Conservation (phyloP, 2,329 filamentous ascomycete species). For the Zymoseptoria pseudotritici region DNA sequence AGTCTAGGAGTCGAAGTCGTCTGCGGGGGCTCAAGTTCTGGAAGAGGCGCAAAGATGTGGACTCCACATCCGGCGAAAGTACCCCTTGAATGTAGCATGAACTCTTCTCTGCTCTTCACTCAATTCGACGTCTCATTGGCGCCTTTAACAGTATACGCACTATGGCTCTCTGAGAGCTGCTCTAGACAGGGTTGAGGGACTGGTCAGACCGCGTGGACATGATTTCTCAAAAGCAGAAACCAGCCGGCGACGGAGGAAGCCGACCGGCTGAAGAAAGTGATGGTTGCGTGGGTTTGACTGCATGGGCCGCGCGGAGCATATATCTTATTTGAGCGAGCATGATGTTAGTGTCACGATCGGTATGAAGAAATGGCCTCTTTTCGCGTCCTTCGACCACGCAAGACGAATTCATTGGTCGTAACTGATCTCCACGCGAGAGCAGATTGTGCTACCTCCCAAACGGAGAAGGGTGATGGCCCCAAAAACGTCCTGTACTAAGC, state of each 20-base stretch:
- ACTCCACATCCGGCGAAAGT: constrained; percentile 1
- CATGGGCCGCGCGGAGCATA: background rate
- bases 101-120: background rate
- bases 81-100: constrained; percentile 1
- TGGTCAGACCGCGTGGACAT: background rate
- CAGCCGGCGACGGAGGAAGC: background rate
- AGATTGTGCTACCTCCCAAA: background rate
- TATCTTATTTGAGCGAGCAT: background rate
- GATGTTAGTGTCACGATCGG: background rate
- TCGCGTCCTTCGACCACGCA: background rate
- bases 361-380: background rate
- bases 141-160: background rate
- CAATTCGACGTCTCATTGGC: background rate
- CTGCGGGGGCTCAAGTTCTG: constrained; percentile 32
- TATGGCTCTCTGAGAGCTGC: background rate
- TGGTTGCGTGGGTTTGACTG: background rate
- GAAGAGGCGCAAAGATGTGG: constrained; percentile 26
- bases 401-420: background rate
- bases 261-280: background rate
- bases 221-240: background rate
- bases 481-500: too few relatives aligned
- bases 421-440: background rate
- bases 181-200: background rate
- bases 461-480: too few relatives aligned
- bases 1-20: constrained; percentile 30